These are phyloP conservation scores for Epichloe bromicola DNA, from an alignment of 2,329 filamentous ascomycete genomes.

Conservation along the genomic window DNA sequence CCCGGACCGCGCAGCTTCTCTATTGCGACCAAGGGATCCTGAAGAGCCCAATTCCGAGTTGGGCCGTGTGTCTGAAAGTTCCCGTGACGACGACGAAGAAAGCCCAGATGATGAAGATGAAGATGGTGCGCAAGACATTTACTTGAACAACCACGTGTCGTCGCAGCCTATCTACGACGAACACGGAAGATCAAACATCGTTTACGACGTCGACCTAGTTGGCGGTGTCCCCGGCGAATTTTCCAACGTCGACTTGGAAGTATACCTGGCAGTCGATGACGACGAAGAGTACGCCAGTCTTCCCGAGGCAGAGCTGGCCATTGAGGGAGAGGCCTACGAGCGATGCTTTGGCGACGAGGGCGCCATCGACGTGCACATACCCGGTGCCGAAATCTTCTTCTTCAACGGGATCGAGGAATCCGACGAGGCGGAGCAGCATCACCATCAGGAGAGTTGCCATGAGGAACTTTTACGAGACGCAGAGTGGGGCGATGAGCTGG, in stretches of 20 bases:
- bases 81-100: not conserved
- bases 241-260: conserved; percentile 15
- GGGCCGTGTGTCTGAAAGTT: not conserved
- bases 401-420: conserved; percentile 1
- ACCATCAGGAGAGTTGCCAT: not conserved
- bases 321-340: conserved; percentile 17
- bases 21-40: no score
- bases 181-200: conserved; percentile 11
- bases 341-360: conserved; percentile 11
- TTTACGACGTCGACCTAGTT: conserved; percentile 16
- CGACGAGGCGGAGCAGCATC: not conserved
- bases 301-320: conserved; percentile 17
- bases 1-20: not conserved
- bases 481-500: not conserved
- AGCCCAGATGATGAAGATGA: not conserved
- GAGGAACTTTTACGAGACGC: not conserved
- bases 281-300: conserved; percentile 12
- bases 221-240: conserved; percentile 1
- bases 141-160: conserved; percentile 12
- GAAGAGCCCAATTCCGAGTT: no score
- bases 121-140: conserved; percentile 7
- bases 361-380: conserved; percentile 17
- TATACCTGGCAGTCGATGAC: conserved; percentile 16
- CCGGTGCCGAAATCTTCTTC: conserved; percentile 7
- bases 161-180: conserved; percentile 10